phyloP scores from a whole-genome alignment of 2,329 filamentous ascomycete genomes.

The Cordyceps cicadae region DNA sequence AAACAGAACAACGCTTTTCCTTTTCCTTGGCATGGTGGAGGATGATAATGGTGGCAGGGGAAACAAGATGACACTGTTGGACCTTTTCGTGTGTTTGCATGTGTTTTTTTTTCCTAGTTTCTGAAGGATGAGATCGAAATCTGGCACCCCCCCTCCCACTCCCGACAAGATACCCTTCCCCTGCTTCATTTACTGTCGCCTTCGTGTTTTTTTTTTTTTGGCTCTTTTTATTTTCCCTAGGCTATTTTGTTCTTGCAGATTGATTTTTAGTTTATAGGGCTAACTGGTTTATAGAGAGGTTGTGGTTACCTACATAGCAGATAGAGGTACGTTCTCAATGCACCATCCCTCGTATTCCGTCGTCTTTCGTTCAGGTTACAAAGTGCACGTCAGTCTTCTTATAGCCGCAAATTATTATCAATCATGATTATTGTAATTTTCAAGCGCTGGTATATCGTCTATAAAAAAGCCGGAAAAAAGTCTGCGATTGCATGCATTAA shows the following conservation, averaged over 20 bases:
- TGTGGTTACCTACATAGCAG: neutral
- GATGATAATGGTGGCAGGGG: neutral
- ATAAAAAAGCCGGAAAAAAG: slow-evolving; percentile 9
- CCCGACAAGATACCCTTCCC: neutral
- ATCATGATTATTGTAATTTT: slow-evolving; percentile 15
- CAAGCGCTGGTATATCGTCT: slow-evolving; percentile 20
- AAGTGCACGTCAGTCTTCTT: neutral
- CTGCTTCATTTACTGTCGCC: neutral
- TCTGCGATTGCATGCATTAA: slow-evolving; percentile 22
- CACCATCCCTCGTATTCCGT: neutral
- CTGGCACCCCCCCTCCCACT: neutral
- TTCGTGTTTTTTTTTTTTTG: neutral
- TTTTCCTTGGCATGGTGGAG: neutral
- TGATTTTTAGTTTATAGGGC: neutral
- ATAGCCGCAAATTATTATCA: slow-evolving; percentile 3
- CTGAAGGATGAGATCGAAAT: neutral
- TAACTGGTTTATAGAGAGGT: neutral
- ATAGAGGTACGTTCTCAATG: slow-evolving; percentile 3
- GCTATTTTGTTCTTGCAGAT: neutral
- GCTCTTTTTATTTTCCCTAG: no score
- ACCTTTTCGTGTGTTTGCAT: neutral
- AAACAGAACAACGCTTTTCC: neutral
- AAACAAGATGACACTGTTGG: neutral
- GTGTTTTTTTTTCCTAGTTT: neutral
- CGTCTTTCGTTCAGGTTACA: neutral